Base-by-base conservation (phyloP, 139 green algal genomes). In the Deuterostichococcus epilithicus region DNA sequence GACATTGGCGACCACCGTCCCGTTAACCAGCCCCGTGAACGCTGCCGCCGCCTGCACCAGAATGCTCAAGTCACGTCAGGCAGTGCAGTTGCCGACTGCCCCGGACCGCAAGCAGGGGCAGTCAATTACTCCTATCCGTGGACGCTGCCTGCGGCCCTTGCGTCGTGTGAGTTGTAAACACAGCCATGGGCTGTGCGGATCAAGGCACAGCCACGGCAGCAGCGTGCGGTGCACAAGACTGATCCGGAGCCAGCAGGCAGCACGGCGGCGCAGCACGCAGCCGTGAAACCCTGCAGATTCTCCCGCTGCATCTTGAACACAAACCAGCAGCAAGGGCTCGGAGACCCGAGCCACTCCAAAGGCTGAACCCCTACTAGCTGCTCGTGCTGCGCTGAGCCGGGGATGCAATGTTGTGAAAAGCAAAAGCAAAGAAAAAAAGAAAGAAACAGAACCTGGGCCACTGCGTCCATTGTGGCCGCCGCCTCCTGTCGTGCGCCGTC, bases 391-490 rank as follows among this genome's bases (percentile, higher is more conserved):
- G n/a, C n/a, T 60, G 45, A 18, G 15, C 45, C 18, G 15, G 45
- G 45, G 45, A 60, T 60, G 45, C 15, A 70, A 37, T 8, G 10
- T 60, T 28, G 45, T 77, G 33, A n/a, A n/a, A n/a, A n/a, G n/a
- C n/a, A n/a, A n/a, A n/a, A n/a, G n/a, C n/a, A n/a, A n/a, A n/a
- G n/a, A n/a, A n/a, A n/a, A n/a, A n/a, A 72, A 60, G 60, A 60
- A 38, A 42, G 75, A 52, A 75, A 73, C 44, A 45, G 75, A n/a
- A 63, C 68, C 26, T 78, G 23, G 26, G 66, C 45, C 20, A 69
- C 63, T 30, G 39, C 68, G 26, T 76, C 73, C 67, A 72, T 75
- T 32, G 81, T 39, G 1, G 67, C 73, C 35, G 73, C 79, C 23
- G 70, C 71, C 26, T 67, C 39, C 35, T 72, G 60, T 23, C 52